A percentile compares a stretch with the other conserved stretches of the same genome.
These are phyloP conservation scores for California macrophylla DNA, from an alignment of 441 rosid genomes.

Conservation along the genomic window DNA sequence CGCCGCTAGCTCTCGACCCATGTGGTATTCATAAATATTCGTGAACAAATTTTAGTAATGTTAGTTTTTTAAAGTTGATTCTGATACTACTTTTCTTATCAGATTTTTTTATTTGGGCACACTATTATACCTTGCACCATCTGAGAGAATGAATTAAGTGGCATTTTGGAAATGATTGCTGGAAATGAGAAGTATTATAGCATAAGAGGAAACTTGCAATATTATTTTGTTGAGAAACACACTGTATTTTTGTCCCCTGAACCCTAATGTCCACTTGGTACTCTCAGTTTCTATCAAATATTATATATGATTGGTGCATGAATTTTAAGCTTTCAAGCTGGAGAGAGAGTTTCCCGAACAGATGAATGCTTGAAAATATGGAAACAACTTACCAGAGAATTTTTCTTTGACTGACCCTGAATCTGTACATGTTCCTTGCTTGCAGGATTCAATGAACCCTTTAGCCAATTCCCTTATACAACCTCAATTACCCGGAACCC, in stretches of 20 bases:
- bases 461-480: conserved; percentile 88
- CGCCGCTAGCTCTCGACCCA: neutral
- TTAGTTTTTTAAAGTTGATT: neutral
- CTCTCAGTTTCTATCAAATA: neutral
- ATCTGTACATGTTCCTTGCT: conserved; percentile 14
- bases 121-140: neutral
- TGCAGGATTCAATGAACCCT: conserved; percentile 91
- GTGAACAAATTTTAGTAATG: neutral
- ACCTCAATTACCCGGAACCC: conserved; percentile 94
- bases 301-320: too few relatives aligned
- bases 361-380: neutral
- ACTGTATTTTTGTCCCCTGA: neutral
- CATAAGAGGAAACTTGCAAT: neutral
- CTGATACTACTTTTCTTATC: neutral
- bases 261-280: neutral
- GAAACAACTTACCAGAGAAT: conserved; percentile 1
- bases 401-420: conserved; percentile 15
- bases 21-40: neutral
- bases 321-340: too few relatives aligned
- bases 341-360: too few relatives aligned
- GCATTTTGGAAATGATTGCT: neutral
- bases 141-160: neutral
- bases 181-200: neutral
- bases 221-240: neutral
- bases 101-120: neutral